Conservation (phyloP, 768 basidiomycete species). For the Rubroboletus satanas region DNA sequence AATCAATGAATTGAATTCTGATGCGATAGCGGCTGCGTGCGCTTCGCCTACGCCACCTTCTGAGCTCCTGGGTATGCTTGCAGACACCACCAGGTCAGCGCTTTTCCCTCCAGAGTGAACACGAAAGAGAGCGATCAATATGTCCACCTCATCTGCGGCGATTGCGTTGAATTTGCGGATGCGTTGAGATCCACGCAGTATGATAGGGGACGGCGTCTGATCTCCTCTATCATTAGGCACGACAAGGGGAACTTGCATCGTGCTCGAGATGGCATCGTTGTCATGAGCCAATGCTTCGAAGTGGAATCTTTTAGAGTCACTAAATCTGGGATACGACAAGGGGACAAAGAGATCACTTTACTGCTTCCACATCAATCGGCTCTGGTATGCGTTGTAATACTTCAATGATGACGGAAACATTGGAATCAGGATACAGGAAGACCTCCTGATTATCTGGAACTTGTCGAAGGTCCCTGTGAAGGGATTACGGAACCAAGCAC, state of each 20-base stretch:
- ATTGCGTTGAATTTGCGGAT: conserved; percentile 74
- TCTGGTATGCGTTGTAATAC: conserved; percentile 70
- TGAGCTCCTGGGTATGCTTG: conserved; percentile 67
- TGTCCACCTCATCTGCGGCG: conserved; percentile 61
- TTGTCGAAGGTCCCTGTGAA: conserved; percentile 62
- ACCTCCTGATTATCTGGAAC: conserved; percentile 96
- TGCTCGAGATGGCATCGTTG: conserved; percentile 61
- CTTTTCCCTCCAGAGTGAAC: conserved; percentile 50
- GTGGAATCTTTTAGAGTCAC: conserved; percentile 63
- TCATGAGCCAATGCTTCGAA: conserved; percentile 90
- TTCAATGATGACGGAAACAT: conserved; percentile 78
- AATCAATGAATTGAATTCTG: conserved; percentile 53
- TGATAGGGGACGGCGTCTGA: conserved; percentile 53
- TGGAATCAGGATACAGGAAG: conserved; percentile 66
- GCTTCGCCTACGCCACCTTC: conserved; percentile 32
- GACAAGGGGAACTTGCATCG: conserved; percentile 41
- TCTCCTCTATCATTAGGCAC: conserved; percentile 42
- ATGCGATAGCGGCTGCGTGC: conserved; percentile 27
- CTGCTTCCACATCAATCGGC: conserved; percentile 55
- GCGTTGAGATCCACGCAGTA: conserved; percentile 65
- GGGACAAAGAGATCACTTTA: conserved; percentile 48
- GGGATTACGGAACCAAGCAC: not conserved
- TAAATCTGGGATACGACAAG: not conserved
- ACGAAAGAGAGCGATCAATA: conserved; percentile 80
- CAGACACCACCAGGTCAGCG: conserved; percentile 80